Percentiles rank a stretch among this genome's conserved stretches.
Evolutionary conservation across 192 early-diverging fungal species (phyloP).

Genomic region (Rhizophagus clarus): DNA sequence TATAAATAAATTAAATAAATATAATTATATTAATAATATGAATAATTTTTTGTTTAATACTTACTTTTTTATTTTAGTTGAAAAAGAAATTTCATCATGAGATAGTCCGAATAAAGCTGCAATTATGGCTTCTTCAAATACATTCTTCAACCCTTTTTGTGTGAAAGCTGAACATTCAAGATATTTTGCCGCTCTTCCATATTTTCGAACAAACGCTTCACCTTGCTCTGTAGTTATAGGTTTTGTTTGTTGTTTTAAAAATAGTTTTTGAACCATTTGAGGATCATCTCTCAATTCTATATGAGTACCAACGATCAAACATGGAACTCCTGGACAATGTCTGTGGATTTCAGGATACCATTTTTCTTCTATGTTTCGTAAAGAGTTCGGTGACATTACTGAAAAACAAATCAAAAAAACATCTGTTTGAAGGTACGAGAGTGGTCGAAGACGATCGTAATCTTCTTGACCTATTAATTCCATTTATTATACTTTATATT

Average conservation of each 20-base stretch:
- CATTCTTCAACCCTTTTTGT: slow-evolving; percentile 94
- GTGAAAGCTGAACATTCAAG: slow-evolving; percentile 91
- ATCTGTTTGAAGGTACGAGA: slow-evolving; percentile 95
- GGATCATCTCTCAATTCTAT: slow-evolving; percentile 89
- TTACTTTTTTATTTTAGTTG: slow-evolving; percentile 20
- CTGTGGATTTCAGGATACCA: slow-evolving; percentile 96
- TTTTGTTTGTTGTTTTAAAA: slow-evolving; percentile 77
- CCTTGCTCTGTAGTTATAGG: slow-evolving; percentile 79
- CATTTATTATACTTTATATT: neutral
- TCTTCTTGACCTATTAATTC: slow-evolving; percentile 79
- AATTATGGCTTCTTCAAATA: slow-evolving; percentile 98
- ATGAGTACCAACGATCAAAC: slow-evolving; percentile 88
- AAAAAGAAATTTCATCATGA: slow-evolving; percentile 80
- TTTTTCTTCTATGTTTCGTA: slow-evolving; percentile 94
- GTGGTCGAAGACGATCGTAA: slow-evolving; percentile 90
- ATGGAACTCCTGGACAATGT: slow-evolving; percentile 94
- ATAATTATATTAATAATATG: no score
- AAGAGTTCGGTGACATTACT: slow-evolving; percentile 86
- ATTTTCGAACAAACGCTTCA: slow-evolving; percentile 78
- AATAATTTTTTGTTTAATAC: no score
- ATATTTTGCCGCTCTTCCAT: slow-evolving; percentile 93
- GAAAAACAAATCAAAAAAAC: slow-evolving; percentile 97
- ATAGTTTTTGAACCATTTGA: slow-evolving; percentile 76
- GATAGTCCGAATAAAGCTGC: slow-evolving; percentile 91
- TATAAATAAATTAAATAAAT: no score